Percentiles rank a stretch among this genome's conserved stretches.
Evolutionary conservation across 148 eudicot species (phyloP).

Genomic region (Simmondsia chinensis): DNA sequence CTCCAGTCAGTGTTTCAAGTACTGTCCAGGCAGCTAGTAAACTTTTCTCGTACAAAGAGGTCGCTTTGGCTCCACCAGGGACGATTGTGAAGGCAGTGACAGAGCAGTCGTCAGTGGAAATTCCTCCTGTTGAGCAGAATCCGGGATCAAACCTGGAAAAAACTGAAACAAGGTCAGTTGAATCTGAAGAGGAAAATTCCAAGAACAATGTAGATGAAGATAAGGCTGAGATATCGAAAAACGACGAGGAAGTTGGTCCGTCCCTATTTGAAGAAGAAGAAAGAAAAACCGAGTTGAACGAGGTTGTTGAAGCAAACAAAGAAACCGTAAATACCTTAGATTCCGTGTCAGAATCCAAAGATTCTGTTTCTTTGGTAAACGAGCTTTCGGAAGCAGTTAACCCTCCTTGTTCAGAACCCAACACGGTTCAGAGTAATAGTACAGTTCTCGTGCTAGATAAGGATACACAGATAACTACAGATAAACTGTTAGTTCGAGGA

Average conservation of each 20-base stretch:
- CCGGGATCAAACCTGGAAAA: conserved; percentile 8
- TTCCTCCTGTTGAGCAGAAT: conserved; percentile 12
- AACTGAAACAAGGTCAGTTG: conserved; percentile 14
- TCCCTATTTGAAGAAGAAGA: conserved; percentile 7
- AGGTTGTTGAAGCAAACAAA: conserved; percentile 13
- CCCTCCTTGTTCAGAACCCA: too few species aligned
- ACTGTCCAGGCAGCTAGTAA: conserved; percentile 58
- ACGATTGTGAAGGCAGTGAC: conserved; percentile 70
- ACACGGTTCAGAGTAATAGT: too few species aligned
- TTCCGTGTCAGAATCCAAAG: conserved; percentile 9
- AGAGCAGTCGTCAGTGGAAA: conserved; percentile 46
- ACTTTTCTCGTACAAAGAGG: conserved; percentile 92
- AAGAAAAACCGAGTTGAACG: conserved; percentile 1
- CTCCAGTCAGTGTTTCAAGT: conserved; percentile 30
- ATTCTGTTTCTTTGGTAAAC: conserved; percentile 9
- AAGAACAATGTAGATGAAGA: conserved; percentile 13
- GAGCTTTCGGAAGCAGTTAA: conserved; percentile 13
- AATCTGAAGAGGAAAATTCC: conserved; percentile 15
- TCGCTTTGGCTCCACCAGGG: conserved; percentile 92
- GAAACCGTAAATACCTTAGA: conserved; percentile 9
- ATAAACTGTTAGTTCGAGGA: conserved; percentile 1
- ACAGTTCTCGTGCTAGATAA: too few species aligned
- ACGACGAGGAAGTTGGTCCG: conserved; percentile 19
- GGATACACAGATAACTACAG: conserved; percentile 3
- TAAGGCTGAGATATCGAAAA: conserved; percentile 13